Base-by-base conservation (phyloP, 441 rosid genomes). In the Pelargonium australe region DNA sequence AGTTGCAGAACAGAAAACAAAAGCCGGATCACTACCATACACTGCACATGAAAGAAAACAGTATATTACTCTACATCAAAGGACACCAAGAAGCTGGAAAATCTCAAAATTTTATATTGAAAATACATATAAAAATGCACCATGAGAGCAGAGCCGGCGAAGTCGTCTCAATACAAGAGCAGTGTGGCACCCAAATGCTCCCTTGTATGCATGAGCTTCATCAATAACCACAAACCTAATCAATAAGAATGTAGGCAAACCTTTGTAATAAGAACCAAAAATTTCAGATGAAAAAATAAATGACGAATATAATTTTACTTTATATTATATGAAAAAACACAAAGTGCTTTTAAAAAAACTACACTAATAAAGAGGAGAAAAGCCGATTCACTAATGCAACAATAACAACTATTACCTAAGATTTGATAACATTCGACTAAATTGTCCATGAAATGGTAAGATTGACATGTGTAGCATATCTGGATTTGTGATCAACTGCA, bases 131-230 rank as follows among this genome's bases (percentile, higher is more conserved):
- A 60, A 43, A 72, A 72, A 72, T 53, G 66, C 83, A 94, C 99
- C 94, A 71, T 94, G 94, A 77, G 92, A 81, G 75, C 97, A 94
- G 37, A 94, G 83, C 65, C 99, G 86, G 61, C 87, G 83, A 58
- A 94, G 91, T 81, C 99, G 85, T 87, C 99, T 91, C 73, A 94
- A 73, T 82, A 94, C 89, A 45, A 94, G 90, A 80, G 99, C 92
- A 70, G 94, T 86, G 77, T 94, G 99, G 70, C 96, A 94, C 74
- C 99, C 99, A 76, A 94, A 91, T 78, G 97, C 94, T 78, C 99
- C 99, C 77, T 86, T 91, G 73, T 94, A 94, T 75, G 81, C 75
- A 86, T 94, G 99, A 80, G 97, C 91, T 85, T 94, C 97, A 84
- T 94, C 99, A 76, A 91, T 81, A 76, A 94, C 91, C 70, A 94